These are phyloP conservation scores for Trichosporon ovoides DNA, from an alignment of 1,284 basidiomycete species.

Conservation along the genomic window DNA sequence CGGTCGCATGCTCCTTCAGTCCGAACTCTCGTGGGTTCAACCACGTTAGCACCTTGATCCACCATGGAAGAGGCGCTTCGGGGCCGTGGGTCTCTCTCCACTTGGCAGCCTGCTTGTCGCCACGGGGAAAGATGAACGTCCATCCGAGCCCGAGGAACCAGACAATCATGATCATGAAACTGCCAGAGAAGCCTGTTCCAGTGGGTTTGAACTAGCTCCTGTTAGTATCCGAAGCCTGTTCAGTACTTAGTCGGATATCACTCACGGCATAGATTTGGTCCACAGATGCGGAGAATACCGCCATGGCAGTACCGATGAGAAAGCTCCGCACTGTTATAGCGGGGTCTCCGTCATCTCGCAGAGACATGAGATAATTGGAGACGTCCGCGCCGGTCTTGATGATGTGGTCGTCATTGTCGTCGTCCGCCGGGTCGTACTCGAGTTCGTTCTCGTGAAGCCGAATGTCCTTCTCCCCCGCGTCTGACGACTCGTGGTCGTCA, in stretches of 20 bases:
- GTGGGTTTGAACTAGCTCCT: constrained; percentile 58
- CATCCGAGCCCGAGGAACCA: constrained; percentile 57
- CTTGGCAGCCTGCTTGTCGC: constrained; percentile 51
- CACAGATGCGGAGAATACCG: constrained; percentile 55
- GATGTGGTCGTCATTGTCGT: constrained; percentile 7
- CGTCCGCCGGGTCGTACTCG: not conserved
- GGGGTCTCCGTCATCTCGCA: constrained; percentile 60
- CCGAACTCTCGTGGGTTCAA: constrained; percentile 59
- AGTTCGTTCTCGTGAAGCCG: too few species aligned
- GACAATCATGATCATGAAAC: constrained; percentile 59
- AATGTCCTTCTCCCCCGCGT: not conserved
- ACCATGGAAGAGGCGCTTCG: constrained; percentile 15
- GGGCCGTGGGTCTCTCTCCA: constrained; percentile 49
- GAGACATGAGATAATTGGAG: constrained; percentile 57
- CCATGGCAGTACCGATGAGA: constrained; percentile 57
- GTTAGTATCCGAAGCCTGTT: not conserved
- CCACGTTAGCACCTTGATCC: constrained; percentile 48
- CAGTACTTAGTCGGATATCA: not conserved
- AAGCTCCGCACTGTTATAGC: constrained; percentile 59
- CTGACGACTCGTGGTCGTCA: not conserved
- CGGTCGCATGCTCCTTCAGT: constrained; percentile 60
- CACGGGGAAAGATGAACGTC: constrained; percentile 45
- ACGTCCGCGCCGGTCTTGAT: constrained; percentile 55
- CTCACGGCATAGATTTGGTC: constrained; percentile 22
- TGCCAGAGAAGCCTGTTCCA: constrained; percentile 54